These are phyloP conservation scores for Monosporascus cannonballus DNA, from an alignment of 2,329 filamentous ascomycete species.

Conservation along the genomic window DNA sequence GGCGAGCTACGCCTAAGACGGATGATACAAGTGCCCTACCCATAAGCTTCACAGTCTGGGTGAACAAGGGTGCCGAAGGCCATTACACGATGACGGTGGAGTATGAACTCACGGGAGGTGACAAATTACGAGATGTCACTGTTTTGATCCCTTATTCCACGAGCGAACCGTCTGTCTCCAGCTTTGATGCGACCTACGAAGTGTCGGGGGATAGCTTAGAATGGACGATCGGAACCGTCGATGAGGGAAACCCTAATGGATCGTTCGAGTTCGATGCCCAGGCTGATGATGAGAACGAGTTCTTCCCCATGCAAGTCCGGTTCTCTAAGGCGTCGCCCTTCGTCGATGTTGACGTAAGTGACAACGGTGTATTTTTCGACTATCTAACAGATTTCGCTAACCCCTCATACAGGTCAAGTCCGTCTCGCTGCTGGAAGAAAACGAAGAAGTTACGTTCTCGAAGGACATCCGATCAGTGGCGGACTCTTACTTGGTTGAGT, in stretches of 20 bases:
- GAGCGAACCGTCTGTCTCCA: conserved; percentile 81
- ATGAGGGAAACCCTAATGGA: conserved; percentile 74
- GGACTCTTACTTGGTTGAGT: conserved; percentile 73
- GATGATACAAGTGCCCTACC: conserved; percentile 79
- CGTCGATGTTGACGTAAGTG: conserved; percentile 86
- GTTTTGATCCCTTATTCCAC: conserved; percentile 83
- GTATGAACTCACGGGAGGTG: conserved; percentile 83
- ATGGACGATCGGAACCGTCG: conserved; percentile 85
- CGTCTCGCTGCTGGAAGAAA: conserved; percentile 66
- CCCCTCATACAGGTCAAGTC: conserved; percentile 49
- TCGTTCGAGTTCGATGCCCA: conserved; percentile 94
- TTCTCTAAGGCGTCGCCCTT: conserved; percentile 85
- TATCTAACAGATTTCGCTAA: conserved; percentile 17
- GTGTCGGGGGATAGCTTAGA: conserved; percentile 88
- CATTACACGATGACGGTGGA: conserved; percentile 90
- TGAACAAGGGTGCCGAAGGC: conserved; percentile 75
- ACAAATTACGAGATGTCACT: conserved; percentile 74
- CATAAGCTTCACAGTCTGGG: conserved; percentile 96
- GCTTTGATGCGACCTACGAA: conserved; percentile 91
- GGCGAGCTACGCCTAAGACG: conserved; percentile 77
- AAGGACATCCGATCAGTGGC: conserved; percentile 75
- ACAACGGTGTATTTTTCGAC: background rate
- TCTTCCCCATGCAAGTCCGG: conserved; percentile 93
- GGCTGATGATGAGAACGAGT: conserved; percentile 82
- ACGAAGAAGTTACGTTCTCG: conserved; percentile 74